Evolutionary conservation across 2,329 filamentous ascomycete species (phyloP).

Genomic region (Hansfordia pulvinata): DNA sequence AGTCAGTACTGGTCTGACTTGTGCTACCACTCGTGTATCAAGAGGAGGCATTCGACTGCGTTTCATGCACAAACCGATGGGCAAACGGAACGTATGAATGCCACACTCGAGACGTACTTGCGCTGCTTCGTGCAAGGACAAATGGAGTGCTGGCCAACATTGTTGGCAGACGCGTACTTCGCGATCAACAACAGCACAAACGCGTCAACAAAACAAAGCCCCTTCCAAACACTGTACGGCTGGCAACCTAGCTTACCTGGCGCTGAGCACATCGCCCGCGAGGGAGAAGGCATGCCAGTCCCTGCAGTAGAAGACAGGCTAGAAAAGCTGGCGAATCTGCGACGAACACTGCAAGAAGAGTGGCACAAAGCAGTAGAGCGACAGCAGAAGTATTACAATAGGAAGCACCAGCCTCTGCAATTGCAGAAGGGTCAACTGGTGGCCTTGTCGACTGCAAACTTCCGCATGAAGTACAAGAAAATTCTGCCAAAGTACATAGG

Average conservation of each 20-base stretch:
- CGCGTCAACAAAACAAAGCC: conserved; percentile 6
- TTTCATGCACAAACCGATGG: conserved; percentile 13
- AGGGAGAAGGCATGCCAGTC: background rate
- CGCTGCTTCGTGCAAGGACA: conserved; percentile 8
- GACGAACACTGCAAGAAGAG: background rate
- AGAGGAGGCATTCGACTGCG: conserved; percentile 10
- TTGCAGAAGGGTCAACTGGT: conserved; percentile 6
- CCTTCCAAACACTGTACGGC: conserved; percentile 8
- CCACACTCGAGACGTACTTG: conserved; percentile 12
- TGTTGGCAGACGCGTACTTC: conserved; percentile 10
- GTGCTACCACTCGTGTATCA: conserved; percentile 5
- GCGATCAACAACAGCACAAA: conserved; percentile 8
- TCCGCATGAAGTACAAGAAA: conserved; percentile 4
- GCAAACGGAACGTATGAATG: conserved; percentile 12
- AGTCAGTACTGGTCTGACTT: conserved; percentile 7
- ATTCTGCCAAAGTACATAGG: conserved; percentile 2
- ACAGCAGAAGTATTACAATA: conserved; percentile 1
- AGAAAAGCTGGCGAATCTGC: background rate
- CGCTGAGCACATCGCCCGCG: too few relatives aligned
- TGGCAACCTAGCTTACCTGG: conserved; percentile 3
- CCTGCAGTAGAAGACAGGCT: background rate
- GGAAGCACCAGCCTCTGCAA: background rate
- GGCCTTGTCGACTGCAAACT: conserved; percentile 3
- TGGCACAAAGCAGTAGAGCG: background rate
- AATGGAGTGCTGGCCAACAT: conserved; percentile 9